phyloP scores from a whole-genome alignment of 176 grass and related monocot species.

The Oryza glumipatula region DNA sequence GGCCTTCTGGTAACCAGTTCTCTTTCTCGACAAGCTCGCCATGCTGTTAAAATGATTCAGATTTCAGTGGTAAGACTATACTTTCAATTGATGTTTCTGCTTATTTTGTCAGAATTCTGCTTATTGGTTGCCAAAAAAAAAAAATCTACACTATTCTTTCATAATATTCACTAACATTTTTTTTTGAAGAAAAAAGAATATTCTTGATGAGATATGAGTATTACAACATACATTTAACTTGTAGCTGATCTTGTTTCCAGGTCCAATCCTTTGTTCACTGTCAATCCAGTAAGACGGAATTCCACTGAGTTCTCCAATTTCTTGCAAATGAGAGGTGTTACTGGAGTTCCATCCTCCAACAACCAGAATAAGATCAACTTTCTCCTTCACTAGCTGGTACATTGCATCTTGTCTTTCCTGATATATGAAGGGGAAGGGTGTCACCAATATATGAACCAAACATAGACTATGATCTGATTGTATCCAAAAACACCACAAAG shows the following conservation, averaged over 20 bases:
- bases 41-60: conserved; percentile 60
- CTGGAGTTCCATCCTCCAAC: conserved; percentile 99
- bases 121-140: neutral
- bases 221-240: conserved; percentile 84
- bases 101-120: neutral
- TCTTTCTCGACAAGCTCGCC: conserved; percentile 90
- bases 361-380: conserved; percentile 93
- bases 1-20: conserved; percentile 85
- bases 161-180: neutral
- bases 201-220: conserved; percentile 8
- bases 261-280: conserved; percentile 88
- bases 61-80: conserved; percentile 9
- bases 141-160: neutral
- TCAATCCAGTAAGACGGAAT: conserved; percentile 99
- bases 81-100: neutral
- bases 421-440: conserved; percentile 19
- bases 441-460: neutral
- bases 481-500: neutral
- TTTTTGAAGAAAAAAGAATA: neutral
- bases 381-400: conserved; percentile 90
- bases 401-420: conserved; percentile 99
- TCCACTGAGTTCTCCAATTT: conserved; percentile 82
- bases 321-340: conserved; percentile 99
- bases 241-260: conserved; percentile 90
- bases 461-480: neutral